These are phyloP conservation scores for Plantago major DNA, from an alignment of 257 asterid genomes.

Conservation along the genomic window DNA sequence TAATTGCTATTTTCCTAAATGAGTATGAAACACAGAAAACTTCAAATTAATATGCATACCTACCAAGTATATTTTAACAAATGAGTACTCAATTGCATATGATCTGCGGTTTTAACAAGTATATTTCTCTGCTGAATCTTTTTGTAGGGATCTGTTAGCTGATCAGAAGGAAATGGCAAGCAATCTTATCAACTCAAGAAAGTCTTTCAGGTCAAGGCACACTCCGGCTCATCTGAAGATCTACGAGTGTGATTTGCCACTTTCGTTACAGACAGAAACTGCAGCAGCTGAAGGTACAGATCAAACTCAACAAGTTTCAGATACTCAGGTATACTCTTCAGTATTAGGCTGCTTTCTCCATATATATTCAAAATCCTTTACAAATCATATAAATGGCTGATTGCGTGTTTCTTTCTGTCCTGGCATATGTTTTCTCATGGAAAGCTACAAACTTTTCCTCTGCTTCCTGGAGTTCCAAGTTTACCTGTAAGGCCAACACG, in stretches of 20 bases:
- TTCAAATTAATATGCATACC: too few species aligned
- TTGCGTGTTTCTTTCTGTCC: neutral
- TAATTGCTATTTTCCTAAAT: too few species aligned
- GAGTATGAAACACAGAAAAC: too few species aligned
- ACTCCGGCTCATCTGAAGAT: slow-evolving; percentile 3
- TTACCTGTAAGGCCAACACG: neutral
- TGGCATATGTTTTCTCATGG: neutral
- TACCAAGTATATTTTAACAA: too few species aligned
- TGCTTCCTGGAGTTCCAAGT: neutral
- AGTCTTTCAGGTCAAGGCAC: slow-evolving; percentile 1
- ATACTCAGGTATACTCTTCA: slow-evolving; percentile 2
- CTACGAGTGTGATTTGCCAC: slow-evolving; percentile 1
- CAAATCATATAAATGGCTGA: neutral
- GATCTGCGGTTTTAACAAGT: neutral
- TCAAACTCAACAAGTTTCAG: neutral
- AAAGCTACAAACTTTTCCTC: slow-evolving; percentile 1
- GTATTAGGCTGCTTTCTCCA: neutral
- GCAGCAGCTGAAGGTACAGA: neutral
- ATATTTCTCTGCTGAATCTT: neutral
- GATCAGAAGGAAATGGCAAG: neutral
- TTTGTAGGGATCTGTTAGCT: neutral
- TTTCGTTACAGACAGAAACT: neutral
- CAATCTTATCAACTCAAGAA: neutral
- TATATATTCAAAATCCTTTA: neutral
- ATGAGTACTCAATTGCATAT: neutral